phyloP scores from a whole-genome alignment of 768 basidiomycete genomes.

The Leccinellum rugosiceps region DNA sequence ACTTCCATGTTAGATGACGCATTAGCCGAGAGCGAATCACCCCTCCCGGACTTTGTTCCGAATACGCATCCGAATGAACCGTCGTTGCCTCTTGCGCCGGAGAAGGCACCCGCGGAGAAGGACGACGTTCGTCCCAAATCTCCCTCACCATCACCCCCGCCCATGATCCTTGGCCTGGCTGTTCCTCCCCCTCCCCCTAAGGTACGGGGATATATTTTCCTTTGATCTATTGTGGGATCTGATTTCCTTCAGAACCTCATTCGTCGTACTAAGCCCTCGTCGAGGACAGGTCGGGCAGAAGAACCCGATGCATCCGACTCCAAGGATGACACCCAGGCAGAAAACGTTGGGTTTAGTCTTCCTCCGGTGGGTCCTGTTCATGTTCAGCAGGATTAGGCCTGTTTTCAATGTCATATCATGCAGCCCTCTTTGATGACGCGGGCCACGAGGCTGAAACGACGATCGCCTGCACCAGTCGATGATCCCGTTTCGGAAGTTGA shows the following conservation, averaged over 20 bases:
- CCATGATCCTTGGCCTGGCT: slow-evolving; percentile 14
- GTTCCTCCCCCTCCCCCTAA: slow-evolving; percentile 27
- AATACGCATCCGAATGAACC: slow-evolving; percentile 55
- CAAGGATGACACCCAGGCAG: slow-evolving; percentile 11
- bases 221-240: neutral
- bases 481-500: slow-evolving; percentile 15
- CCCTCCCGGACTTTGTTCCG: slow-evolving; percentile 48
- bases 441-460: slow-evolving; percentile 50
- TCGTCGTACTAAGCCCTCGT: slow-evolving; percentile 20
- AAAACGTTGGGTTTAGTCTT: slow-evolving; percentile 12
- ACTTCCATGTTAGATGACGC: slow-evolving; percentile 1
- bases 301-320: neutral
- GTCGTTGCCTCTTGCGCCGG: slow-evolving; percentile 29
- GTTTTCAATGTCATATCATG: neutral
- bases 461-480: slow-evolving; percentile 37
- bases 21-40: slow-evolving; percentile 26
- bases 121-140: slow-evolving; percentile 5
- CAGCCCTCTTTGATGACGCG: slow-evolving; percentile 43
- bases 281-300: slow-evolving; percentile 9
- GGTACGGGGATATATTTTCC: neutral
- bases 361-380: slow-evolving; percentile 23
- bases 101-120: slow-evolving; percentile 16
- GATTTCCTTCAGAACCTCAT: slow-evolving; percentile 19
- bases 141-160: slow-evolving; percentile 19
- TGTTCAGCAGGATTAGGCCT: neutral